Base-by-base conservation (phyloP, 2,329 filamentous ascomycete genomes). In the Paracoccidioides lutzii region DNA sequence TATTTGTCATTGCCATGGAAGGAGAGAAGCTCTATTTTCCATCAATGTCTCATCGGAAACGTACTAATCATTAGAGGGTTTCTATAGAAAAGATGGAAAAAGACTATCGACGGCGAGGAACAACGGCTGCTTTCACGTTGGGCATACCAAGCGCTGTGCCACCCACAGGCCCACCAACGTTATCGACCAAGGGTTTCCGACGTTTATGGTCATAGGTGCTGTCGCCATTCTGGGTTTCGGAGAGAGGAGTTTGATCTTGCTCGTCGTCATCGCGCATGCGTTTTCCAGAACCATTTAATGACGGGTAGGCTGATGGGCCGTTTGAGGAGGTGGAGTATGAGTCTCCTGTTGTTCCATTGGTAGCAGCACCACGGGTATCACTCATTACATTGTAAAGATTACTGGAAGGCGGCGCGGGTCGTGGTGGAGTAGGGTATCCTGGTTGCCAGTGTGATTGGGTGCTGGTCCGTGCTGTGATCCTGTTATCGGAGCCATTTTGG, bases 361-460 rank as follows among this genome's bases (percentile, higher is more conserved):
- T 75, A 9, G 81, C 71, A 35, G 77, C 73, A 50, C 76, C 81
- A 32, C 88, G 81, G 58, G 88, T 86, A 67, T 88, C 89, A 68
- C 85, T 90, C 75, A 95, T 90, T 59, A 94, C 85, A 70, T 84
- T 94, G 77, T 95, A 95, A 52, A 95, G 76, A 67, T 83, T 94
- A 75, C 88, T 90, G 0, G 87, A 84, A 3, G 85, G 79, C 33
- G 48, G 33, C 1, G 71, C 61, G 2, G 80, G 76, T 44, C 89
- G 84, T 28, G 90, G 89, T 51, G 90, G 86, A 0, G 88, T 90
- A 67, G 77, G 85, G 73, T 94, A 95, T 32, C 84, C 84, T 52
- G 78, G 80, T 5, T 79, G 70, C 72, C 94, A 96, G 70, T 90
- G 88, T 2, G 83, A 76, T 62, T 87, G 85, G 8, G 82, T 78